Evolutionary conservation across 441 rosid genomes (phyloP).

Genomic region (Pelargonium cotyledonis): DNA sequence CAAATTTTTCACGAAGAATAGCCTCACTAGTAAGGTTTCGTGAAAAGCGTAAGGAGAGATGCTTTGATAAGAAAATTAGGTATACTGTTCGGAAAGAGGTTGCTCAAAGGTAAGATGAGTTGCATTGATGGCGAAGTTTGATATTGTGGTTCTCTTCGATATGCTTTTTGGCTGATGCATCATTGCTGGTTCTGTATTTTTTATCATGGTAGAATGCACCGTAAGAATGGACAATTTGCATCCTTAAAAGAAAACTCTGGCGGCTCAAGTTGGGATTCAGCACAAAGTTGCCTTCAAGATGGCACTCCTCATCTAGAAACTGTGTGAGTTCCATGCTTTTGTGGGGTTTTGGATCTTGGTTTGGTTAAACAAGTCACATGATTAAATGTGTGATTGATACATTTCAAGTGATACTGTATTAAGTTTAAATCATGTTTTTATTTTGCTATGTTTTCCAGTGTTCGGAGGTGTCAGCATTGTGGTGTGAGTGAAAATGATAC

Average conservation of each 20-base stretch:
- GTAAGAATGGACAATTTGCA: conserved; percentile 76
- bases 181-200: background rate
- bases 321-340: conserved; percentile 44
- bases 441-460: conserved; percentile 29
- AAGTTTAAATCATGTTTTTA: background rate
- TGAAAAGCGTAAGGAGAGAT: conserved; percentile 71
- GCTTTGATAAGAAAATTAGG: conserved; percentile 78
- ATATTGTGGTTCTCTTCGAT: background rate
- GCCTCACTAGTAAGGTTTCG: conserved; percentile 76
- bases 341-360: conserved; percentile 13
- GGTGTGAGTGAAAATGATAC: conserved; percentile 60
- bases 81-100: conserved; percentile 69
- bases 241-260: conserved; percentile 51
- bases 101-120: conserved; percentile 50
- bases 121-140: conserved; percentile 1
- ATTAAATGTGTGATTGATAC: conserved; percentile 6
- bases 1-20: conserved; percentile 57
- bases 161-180: background rate
- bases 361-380: conserved; percentile 9
- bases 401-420: conserved; percentile 10
- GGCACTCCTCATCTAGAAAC: conserved; percentile 41
- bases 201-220: conserved; percentile 52
- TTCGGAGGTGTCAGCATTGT: conserved; percentile 60
- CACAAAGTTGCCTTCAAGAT: conserved; percentile 41
- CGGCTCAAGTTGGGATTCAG: conserved; percentile 42